Evolutionary conservation across 2,329 filamentous ascomycete species (phyloP).

Genomic region (Neodidymelliopsis sp.): DNA sequence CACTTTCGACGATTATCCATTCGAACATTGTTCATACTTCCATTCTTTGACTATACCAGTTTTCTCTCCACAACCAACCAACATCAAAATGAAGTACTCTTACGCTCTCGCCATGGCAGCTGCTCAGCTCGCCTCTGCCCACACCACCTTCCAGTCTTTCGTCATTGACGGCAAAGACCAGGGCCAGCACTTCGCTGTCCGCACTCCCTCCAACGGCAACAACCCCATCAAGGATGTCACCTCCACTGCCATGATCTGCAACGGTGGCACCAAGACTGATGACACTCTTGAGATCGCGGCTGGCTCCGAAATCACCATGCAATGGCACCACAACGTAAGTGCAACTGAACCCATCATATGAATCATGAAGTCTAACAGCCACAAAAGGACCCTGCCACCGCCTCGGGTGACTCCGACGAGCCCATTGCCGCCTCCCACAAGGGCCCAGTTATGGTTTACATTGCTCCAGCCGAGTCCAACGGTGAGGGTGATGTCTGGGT

Average conservation of each 20-base stretch:
- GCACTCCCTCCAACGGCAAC: slow-evolving; percentile 53
- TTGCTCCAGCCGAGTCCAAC: slow-evolving; percentile 53
- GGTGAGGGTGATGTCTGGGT: slow-evolving; percentile 61
- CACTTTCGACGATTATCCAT: slow-evolving; percentile 38
- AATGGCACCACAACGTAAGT: slow-evolving; percentile 61
- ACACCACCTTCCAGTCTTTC: slow-evolving; percentile 50
- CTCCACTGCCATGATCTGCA: slow-evolving; percentile 47
- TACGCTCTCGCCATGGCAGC: slow-evolving; percentile 43
- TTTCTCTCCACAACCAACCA: slow-evolving; percentile 25
- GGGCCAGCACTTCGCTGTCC: slow-evolving; percentile 51
- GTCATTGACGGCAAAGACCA: slow-evolving; percentile 51
- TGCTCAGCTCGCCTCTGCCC: slow-evolving; percentile 43
- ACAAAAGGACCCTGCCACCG: slow-evolving; percentile 1
- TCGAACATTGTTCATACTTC: slow-evolving; percentile 32
- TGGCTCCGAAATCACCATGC: slow-evolving; percentile 55
- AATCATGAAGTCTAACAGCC: neutral
- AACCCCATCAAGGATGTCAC: slow-evolving; percentile 49
- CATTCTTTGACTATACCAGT: slow-evolving; percentile 32
- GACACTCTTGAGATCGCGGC: slow-evolving; percentile 56
- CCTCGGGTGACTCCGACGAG: slow-evolving; percentile 52
- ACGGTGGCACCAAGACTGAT: slow-evolving; percentile 40
- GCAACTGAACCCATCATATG: slow-evolving; percentile 10
- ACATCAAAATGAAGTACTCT: slow-evolving; percentile 45
- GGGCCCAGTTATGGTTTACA: slow-evolving; percentile 62
- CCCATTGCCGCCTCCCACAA: slow-evolving; percentile 62